Percentiles rank a stretch among this genome's conserved stretches.
These are phyloP conservation scores for Aspergillus aculeatinus DNA, from an alignment of 2,329 filamentous ascomycete species.

Conservation along the genomic window DNA sequence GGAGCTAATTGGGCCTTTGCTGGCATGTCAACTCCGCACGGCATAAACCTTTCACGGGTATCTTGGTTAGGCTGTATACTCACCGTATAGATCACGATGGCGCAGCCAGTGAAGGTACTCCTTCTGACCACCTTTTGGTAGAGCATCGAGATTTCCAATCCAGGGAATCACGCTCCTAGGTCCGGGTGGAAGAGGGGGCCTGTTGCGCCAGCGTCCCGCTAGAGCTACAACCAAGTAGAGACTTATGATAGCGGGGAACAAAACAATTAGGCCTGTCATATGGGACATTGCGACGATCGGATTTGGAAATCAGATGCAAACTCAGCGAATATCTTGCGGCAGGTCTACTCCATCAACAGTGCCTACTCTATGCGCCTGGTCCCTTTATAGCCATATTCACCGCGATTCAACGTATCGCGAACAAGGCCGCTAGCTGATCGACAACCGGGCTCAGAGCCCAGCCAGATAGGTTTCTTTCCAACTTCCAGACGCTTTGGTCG, in stretches of 20 bases:
- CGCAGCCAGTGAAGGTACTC: background rate
- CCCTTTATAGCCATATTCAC: background rate
- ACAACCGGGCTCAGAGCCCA: background rate
- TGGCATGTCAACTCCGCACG: background rate
- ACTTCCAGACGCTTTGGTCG: background rate
- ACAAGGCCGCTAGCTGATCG: background rate
- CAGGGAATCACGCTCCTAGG: background rate
- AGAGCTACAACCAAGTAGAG: background rate
- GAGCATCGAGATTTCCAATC: background rate
- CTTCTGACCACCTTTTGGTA: background rate
- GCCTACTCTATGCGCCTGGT: background rate
- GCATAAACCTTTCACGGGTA: background rate
- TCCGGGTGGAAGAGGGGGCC: background rate
- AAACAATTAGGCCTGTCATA: background rate
- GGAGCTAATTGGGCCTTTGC: constrained; percentile 34
- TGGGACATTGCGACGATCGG: background rate
- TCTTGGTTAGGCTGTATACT: background rate
- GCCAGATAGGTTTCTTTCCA: background rate
- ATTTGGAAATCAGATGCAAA: background rate
- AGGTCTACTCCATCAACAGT: background rate
- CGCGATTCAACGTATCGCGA: background rate
- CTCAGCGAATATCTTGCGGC: background rate
- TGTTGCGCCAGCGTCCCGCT: background rate
- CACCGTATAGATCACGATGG: background rate
- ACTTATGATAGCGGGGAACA: background rate